phyloP scores from a whole-genome alignment of 495 filamentous ascomycete genomes.

The Evernia prunastri region DNA sequence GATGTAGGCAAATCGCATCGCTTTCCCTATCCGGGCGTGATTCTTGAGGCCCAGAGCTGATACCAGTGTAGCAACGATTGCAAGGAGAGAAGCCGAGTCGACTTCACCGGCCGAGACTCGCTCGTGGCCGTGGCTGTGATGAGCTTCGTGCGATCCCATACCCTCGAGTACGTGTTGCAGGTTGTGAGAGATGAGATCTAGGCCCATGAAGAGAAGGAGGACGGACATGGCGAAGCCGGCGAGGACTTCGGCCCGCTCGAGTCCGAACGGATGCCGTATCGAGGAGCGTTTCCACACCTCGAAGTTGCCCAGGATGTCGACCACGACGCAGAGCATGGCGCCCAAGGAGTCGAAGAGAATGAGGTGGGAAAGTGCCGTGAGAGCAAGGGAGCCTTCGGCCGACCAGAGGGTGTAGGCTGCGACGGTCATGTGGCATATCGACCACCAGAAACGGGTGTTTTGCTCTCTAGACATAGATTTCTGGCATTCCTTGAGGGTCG shows the following conservation, averaged over 20 bases:
- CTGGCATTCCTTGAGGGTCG: conserved; percentile 78
- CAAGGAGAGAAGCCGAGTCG: conserved; percentile 75
- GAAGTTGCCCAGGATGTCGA: conserved; percentile 91
- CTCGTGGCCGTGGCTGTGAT: conserved; percentile 61
- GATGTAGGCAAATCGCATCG: conserved; percentile 74
- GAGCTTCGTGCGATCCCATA: conserved; percentile 54
- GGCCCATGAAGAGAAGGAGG: conserved; percentile 89
- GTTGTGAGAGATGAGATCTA: conserved; percentile 90
- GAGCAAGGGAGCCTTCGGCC: conserved; percentile 78
- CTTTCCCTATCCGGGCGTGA: conserved; percentile 85
- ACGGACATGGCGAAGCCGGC: conserved; percentile 97
- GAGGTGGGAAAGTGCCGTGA: conserved; percentile 87
- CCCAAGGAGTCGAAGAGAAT: conserved; percentile 92
- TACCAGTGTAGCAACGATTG: conserved; percentile 80
- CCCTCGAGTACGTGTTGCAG: conserved; percentile 76
- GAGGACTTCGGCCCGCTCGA: conserved; percentile 86
- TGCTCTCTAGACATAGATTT: conserved; percentile 82
- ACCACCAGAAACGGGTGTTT: conserved; percentile 76
- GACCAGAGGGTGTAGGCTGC: conserved; percentile 79
- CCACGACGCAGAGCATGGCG: conserved; percentile 84
- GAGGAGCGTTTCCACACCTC: conserved; percentile 94
- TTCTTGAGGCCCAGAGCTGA: conserved; percentile 85
- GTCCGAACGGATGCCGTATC: conserved; percentile 87
- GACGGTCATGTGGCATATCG: conserved; percentile 74
- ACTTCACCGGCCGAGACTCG: conserved; percentile 67